These are phyloP conservation scores for Ballota nigra DNA, from an alignment of 257 asterid species.

Conservation along the genomic window DNA sequence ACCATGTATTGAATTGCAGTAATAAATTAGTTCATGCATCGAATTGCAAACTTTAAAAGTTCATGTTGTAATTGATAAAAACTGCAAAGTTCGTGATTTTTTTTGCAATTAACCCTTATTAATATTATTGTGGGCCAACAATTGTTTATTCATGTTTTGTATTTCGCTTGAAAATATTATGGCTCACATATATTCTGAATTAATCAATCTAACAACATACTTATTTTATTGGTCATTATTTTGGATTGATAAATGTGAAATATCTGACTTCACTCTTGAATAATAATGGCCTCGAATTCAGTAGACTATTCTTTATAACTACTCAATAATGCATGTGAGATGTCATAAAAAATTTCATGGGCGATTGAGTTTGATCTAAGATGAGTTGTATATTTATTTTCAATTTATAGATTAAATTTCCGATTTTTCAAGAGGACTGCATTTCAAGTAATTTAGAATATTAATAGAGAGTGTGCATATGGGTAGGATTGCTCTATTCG, in stretches of 20 bases:
- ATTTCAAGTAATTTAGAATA: too few relatives aligned
- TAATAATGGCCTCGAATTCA: constrained; percentile 2
- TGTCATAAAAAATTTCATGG: not conserved
- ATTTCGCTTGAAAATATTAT: not conserved
- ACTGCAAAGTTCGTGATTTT: too few relatives aligned
- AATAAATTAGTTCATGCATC: too few relatives aligned
- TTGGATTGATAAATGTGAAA: constrained; percentile 11
- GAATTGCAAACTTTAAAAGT: too few relatives aligned
- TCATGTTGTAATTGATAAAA: too few relatives aligned
- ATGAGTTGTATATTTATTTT: not conserved
- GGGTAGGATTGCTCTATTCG: too few relatives aligned
- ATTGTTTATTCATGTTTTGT: not conserved
- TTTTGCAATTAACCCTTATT: too few relatives aligned
- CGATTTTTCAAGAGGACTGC: not conserved
- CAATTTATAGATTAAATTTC: not conserved
- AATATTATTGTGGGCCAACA: not conserved
- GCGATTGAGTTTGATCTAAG: not conserved
- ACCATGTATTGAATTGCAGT: too few relatives aligned
- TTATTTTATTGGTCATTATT: constrained; percentile 15
- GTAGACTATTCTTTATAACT: constrained; percentile 5
- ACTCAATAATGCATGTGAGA: constrained; percentile 22
- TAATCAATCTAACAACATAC: not conserved
- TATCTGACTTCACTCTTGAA: constrained; percentile 6
- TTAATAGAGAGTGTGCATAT: too few relatives aligned
- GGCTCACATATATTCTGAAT: constrained; percentile 7